A percentile compares a stretch with the other conserved stretches of the same genome.
phyloP scores from a whole-genome alignment of 805 yeast genomes.

The Millerago galiae region DNA sequence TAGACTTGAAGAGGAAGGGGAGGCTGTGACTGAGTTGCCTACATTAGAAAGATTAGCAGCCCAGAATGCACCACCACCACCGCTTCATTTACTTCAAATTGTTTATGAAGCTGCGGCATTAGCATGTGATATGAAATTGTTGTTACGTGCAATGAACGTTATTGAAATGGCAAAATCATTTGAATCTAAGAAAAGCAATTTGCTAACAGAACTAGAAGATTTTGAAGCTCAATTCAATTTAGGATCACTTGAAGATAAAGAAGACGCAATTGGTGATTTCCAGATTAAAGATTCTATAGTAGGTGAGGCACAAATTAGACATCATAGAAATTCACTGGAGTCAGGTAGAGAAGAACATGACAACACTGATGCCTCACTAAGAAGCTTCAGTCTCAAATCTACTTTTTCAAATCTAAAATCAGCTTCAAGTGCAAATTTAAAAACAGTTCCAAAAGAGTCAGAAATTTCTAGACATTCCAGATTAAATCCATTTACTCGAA shows the following conservation, averaged over 20 bases:
- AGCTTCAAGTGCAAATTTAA: conserved; percentile 2
- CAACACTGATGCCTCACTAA: conserved; percentile 1
- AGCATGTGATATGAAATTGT: conserved; percentile 57
- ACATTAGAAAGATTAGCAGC: conserved; percentile 55
- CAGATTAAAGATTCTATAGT: neutral
- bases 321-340: neutral
- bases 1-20: conserved; percentile 20
- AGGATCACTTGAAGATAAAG: neutral
- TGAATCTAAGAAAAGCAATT: conserved; percentile 23
- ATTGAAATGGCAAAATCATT: conserved; percentile 41
- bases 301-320: too few species aligned
- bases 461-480: neutral
- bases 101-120: conserved; percentile 57
- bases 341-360: neutral
- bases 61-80: conserved; percentile 49
- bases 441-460: neutral
- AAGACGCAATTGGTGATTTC: neutral
- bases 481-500: conserved; percentile 1
- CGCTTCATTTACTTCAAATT: conserved; percentile 47
- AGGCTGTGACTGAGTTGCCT: conserved; percentile 22
- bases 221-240: conserved; percentile 1
- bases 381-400: conserved; percentile 5
- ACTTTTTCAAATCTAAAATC: conserved; percentile 9
- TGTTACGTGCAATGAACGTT: conserved; percentile 50
- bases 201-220: conserved; percentile 15